A percentile compares a stretch with the other conserved stretches of the same genome.
Conservation (phyloP, 352 stramenopile species). For the Phytopythium montanum region DNA sequence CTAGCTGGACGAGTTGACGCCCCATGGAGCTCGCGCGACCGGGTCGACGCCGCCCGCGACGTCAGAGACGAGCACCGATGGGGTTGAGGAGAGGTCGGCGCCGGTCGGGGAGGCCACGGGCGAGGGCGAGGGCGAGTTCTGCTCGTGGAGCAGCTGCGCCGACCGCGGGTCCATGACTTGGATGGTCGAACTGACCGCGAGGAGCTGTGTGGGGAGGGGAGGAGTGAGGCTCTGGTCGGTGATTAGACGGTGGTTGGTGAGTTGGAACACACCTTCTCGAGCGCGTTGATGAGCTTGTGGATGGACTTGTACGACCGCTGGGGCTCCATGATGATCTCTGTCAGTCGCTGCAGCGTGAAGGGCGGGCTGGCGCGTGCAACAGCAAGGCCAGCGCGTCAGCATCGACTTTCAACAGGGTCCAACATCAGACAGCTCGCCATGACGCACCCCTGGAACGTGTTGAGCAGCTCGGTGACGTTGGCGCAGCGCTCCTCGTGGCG, state of each 20-base stretch:
- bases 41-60: constrained; percentile 28
- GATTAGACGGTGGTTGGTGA: too few relatives aligned
- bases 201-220: constrained; percentile 23
- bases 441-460: constrained; percentile 53
- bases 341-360: constrained; percentile 81
- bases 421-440: background rate
- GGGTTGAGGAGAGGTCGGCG: background rate
- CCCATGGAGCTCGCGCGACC: constrained; percentile 46
- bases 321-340: constrained; percentile 72
- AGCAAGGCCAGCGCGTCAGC: background rate
- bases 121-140: constrained; percentile 21
- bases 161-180: constrained; percentile 55
- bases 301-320: constrained; percentile 68
- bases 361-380: constrained; percentile 31
- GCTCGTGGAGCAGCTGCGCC: constrained; percentile 19
- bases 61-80: constrained; percentile 20
- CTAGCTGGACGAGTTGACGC: constrained; percentile 14
- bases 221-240: too few relatives aligned
- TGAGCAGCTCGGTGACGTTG: constrained; percentile 53
- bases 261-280: constrained; percentile 75
- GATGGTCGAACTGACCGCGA: constrained; percentile 67
- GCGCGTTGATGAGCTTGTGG: constrained; percentile 76
- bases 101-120: constrained; percentile 21
- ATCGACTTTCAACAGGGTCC: background rate
- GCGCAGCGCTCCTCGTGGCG: constrained; percentile 46